Percentiles rank a stretch among this genome's conserved stretches.
Evolutionary conservation across 2,329 filamentous ascomycete genomes (phyloP).

Genomic region (Stylonectria norvegica): DNA sequence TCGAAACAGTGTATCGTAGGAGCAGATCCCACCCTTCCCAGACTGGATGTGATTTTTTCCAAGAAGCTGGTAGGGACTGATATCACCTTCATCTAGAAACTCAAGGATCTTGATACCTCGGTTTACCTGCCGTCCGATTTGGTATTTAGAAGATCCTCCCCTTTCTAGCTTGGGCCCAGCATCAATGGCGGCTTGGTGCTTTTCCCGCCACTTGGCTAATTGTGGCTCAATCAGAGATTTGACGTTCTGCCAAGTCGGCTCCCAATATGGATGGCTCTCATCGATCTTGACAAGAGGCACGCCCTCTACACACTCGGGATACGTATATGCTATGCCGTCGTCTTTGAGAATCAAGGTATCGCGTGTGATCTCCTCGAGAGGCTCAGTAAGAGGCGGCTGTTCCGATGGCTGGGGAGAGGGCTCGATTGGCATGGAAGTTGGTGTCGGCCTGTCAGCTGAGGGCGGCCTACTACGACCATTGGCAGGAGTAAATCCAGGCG

Average conservation of each 20-base stretch:
- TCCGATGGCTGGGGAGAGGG: slow-evolving; percentile 25
- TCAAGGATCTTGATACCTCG: slow-evolving; percentile 51
- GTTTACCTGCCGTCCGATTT: slow-evolving; percentile 55
- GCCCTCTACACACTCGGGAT: slow-evolving; percentile 50
- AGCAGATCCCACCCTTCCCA: slow-evolving; percentile 40
- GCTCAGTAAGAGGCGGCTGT: slow-evolving; percentile 6
- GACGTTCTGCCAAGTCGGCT: slow-evolving; percentile 49
- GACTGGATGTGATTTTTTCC: slow-evolving; percentile 47
- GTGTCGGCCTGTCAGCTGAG: slow-evolving; percentile 29
- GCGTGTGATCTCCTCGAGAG: slow-evolving; percentile 40
- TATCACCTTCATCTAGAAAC: slow-evolving; percentile 48
- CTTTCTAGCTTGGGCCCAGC: slow-evolving; percentile 32
- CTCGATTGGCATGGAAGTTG: slow-evolving; percentile 25
- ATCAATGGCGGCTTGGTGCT: slow-evolving; percentile 38
- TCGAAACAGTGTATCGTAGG: slow-evolving; percentile 56
- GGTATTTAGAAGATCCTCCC: slow-evolving; percentile 44
- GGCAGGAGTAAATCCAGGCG: slow-evolving; percentile 31
- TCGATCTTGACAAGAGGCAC: slow-evolving; percentile 53
- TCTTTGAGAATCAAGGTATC: slow-evolving; percentile 45
- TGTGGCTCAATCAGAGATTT: slow-evolving; percentile 41
- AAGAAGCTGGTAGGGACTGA: slow-evolving; percentile 56
- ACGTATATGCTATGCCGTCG: slow-evolving; percentile 47
- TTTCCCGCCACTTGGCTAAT: slow-evolving; percentile 47
- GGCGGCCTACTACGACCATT: slow-evolving; percentile 28
- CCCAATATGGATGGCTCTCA: slow-evolving; percentile 53